A percentile compares a stretch with the other conserved stretches of the same genome.
phyloP scores from a whole-genome alignment of 164 flowering plant species.

The Stephania yunnanensis region DNA sequence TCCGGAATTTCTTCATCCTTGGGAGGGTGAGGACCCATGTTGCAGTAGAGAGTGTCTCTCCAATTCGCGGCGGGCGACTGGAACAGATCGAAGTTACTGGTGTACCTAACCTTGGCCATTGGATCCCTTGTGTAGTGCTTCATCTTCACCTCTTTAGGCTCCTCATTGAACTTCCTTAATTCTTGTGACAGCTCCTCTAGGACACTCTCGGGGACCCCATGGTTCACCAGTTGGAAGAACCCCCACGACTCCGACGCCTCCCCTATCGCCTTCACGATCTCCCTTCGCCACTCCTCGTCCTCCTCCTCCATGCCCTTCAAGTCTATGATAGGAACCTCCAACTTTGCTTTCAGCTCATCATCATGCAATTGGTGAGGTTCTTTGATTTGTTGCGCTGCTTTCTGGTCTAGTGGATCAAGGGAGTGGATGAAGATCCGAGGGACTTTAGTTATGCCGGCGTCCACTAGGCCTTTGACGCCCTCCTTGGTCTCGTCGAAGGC shows the following conservation, averaged over 20 bases:
- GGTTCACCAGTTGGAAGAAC: slow-evolving; percentile 5
- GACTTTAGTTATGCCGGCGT: neutral
- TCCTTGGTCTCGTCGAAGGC: slow-evolving; percentile 1
- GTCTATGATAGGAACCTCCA: neutral
- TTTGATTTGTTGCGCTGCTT: no score
- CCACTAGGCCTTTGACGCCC: slow-evolving; percentile 6
- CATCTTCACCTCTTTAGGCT: slow-evolving; percentile 3
- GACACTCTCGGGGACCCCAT: neutral
- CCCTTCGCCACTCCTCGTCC: neutral
- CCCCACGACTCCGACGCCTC: slow-evolving; percentile 10
- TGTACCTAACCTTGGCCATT: neutral
- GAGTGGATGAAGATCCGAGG: slow-evolving; percentile 5
- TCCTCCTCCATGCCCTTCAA: neutral
- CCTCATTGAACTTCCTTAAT: neutral
- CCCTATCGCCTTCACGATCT: neutral
- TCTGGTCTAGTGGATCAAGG: neutral
- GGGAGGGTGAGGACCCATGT: neutral
- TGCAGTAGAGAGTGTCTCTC: neutral
- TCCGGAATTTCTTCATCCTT: neutral
- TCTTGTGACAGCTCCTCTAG: neutral
- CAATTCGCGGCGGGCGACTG: slow-evolving; percentile 2
- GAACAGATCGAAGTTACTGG: slow-evolving; percentile 1
- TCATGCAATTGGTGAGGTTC: neutral
- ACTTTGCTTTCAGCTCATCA: neutral
- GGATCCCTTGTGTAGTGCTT: slow-evolving; percentile 3